phyloP scores from a whole-genome alignment of 2,329 filamentous ascomycete species.

The Fusarium decemcellulare region DNA sequence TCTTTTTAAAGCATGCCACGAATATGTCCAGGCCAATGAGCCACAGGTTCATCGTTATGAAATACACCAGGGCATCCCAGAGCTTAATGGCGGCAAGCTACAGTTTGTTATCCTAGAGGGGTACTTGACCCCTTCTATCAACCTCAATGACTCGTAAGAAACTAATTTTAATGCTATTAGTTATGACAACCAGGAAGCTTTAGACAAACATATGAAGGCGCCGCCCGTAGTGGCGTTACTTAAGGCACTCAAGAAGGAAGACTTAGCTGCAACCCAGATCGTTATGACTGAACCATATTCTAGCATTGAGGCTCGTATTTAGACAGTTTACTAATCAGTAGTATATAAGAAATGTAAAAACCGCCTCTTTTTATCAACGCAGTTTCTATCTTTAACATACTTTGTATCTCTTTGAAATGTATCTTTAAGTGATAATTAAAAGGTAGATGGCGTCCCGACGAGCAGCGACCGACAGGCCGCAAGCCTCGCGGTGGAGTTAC shows the following conservation, averaged over 20 bases:
- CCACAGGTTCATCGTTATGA: slow-evolving; percentile 45
- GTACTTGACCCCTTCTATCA: slow-evolving; percentile 29
- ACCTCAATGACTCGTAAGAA: no score
- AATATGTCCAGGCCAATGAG: slow-evolving; percentile 44
- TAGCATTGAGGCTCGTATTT: slow-evolving; percentile 26
- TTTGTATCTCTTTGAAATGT: no score
- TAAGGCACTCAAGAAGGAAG: slow-evolving; percentile 37
- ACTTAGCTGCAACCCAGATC: slow-evolving; percentile 31
- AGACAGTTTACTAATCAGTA: neutral
- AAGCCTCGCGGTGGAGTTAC: no score
- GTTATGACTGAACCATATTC: slow-evolving; percentile 35
- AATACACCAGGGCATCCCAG: slow-evolving; percentile 41
- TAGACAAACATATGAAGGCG: slow-evolving; percentile 39
- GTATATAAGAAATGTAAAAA: no score
- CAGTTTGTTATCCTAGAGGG: slow-evolving; percentile 46
- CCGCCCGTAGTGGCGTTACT: slow-evolving; percentile 38
- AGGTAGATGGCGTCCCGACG: no score
- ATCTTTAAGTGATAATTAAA: no score
- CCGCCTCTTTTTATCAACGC: no score
- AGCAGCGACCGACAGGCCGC: no score
- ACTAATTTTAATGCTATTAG: slow-evolving; percentile 20
- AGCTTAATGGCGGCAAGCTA: slow-evolving; percentile 39
- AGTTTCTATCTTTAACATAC: no score
- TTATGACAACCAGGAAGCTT: slow-evolving; percentile 42
- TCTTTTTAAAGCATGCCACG: slow-evolving; percentile 41